Conservation (phyloP, 768 basidiomycete genomes). For the Lactarius akahatsu region DNA sequence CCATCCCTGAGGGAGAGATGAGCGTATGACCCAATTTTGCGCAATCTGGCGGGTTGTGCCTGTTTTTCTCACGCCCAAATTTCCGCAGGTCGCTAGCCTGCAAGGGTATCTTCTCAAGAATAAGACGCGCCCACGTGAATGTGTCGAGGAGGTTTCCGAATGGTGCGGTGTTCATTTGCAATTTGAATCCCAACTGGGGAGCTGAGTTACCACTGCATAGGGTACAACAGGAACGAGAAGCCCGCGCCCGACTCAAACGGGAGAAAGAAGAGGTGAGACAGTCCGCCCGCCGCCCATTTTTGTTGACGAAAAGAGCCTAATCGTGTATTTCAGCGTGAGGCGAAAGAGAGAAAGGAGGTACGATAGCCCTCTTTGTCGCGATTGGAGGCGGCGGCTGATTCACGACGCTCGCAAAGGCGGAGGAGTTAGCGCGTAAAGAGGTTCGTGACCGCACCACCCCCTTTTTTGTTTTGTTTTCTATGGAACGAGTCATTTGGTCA, state of each 20-base stretch:
- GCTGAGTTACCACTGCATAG: conserved; percentile 32
- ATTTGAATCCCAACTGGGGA: conserved; percentile 14
- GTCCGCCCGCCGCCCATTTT: not conserved
- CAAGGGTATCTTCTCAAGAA: conserved; percentile 89
- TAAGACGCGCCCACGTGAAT: conserved; percentile 85
- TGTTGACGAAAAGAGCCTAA: not conserved
- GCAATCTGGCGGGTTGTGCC: not conserved
- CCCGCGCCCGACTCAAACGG: conserved; percentile 79
- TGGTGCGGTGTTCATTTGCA: conserved; percentile 47
- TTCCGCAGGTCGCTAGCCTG: conserved; percentile 66
- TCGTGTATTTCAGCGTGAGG: conserved; percentile 56
- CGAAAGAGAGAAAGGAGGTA: conserved; percentile 75
- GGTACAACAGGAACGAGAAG: conserved; percentile 77
- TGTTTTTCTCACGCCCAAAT: conserved; percentile 17
- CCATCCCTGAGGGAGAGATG: conserved; percentile 84
- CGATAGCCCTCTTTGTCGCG: conserved; percentile 18
- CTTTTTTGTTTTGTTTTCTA: conserved; percentile 2
- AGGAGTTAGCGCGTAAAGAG: conserved; percentile 65
- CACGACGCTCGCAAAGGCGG: conserved; percentile 40
- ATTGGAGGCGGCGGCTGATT: conserved; percentile 8
- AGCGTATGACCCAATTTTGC: conserved; percentile 54
- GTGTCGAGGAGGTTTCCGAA: conserved; percentile 73
- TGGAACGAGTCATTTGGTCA: conserved; percentile 26
- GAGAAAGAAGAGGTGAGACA: conserved; percentile 59
- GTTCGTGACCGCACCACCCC: conserved; percentile 35